A percentile compares a stretch with the other conserved stretches of the same genome.
Conservation (phyloP, 192 early-diverging fungal genomes). For the Backusella liffmaniae region DNA sequence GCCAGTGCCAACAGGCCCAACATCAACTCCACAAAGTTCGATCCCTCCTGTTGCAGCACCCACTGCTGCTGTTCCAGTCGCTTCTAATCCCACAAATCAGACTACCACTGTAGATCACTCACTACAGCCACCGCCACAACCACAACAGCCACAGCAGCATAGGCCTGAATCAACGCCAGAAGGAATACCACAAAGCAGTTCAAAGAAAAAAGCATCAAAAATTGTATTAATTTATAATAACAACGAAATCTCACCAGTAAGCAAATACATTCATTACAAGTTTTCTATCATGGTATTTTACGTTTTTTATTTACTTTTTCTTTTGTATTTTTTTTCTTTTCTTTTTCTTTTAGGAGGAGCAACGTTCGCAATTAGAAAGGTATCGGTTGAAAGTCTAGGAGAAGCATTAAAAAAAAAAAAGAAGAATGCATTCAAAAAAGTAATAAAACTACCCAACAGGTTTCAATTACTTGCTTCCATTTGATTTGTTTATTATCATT, state of each 20-base stretch:
- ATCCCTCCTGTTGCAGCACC: background rate
- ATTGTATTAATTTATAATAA: constrained; percentile 46
- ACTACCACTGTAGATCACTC: background rate
- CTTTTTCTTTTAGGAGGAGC: constrained; percentile 23
- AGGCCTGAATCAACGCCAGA: background rate
- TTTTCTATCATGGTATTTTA: background rate
- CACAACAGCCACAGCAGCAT: background rate
- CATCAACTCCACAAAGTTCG: background rate
- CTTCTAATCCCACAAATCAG: background rate
- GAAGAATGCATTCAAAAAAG: background rate
- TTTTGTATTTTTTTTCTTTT: background rate
- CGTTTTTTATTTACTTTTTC: background rate
- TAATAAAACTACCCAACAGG: background rate
- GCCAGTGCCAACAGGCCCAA: background rate
- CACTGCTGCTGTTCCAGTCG: background rate
- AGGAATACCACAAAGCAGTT: background rate
- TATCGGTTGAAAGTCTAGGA: constrained; percentile 9
- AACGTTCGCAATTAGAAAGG: constrained; percentile 22
- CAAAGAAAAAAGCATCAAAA: constrained; percentile 28
- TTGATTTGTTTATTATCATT: background rate
- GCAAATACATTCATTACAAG: background rate
- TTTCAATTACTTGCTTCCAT: background rate
- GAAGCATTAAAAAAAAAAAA: background rate
- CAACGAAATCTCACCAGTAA: constrained; percentile 54
- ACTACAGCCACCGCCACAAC: background rate